Percentiles rank a stretch among this genome's conserved stretches.
These are phyloP conservation scores for Suillus occidentalis DNA, from an alignment of 768 basidiomycete species.

Conservation along the genomic window DNA sequence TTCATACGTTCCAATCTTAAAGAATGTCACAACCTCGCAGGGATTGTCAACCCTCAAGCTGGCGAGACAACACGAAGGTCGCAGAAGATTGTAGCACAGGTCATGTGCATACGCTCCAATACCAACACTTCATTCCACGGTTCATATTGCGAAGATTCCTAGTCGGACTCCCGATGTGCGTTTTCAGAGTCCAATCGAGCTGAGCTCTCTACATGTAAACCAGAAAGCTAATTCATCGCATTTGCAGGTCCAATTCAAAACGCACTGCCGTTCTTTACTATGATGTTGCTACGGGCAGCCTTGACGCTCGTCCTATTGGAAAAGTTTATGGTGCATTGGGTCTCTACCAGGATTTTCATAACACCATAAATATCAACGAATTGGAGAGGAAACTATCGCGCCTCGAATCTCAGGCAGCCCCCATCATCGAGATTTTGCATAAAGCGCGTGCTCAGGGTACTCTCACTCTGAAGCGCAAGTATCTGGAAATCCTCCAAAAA, in stretches of 20 bases:
- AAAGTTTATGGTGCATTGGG: constrained; percentile 18
- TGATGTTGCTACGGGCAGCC: constrained; percentile 9
- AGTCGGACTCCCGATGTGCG: constrained; percentile 6
- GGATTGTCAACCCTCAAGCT: too few species aligned
- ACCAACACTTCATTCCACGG: constrained; percentile 14
- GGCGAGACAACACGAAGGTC: not conserved
- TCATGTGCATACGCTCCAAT: too few species aligned
- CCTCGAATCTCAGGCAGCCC: constrained; percentile 30
- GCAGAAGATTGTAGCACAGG: too few species aligned
- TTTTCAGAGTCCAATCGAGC: not conserved
- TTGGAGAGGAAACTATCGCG: constrained; percentile 28
- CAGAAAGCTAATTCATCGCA: not conserved
- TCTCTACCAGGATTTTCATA: constrained; percentile 27
- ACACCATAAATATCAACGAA: constrained; percentile 24
- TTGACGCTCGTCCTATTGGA: constrained; percentile 12
- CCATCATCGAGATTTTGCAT: constrained; percentile 21
- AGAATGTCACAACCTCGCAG: not conserved
- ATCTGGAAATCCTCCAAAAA: constrained; percentile 32
- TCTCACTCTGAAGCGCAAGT: constrained; percentile 26
- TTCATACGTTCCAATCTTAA: not conserved
- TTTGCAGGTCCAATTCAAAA: constrained; percentile 12
- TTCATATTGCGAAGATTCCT: constrained; percentile 11
- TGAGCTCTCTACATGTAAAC: not conserved
- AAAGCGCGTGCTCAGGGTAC: not conserved
- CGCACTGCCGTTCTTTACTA: constrained; percentile 14